Conservation (phyloP, 441 rosid species). For the Hypseocharis bilobata region DNA sequence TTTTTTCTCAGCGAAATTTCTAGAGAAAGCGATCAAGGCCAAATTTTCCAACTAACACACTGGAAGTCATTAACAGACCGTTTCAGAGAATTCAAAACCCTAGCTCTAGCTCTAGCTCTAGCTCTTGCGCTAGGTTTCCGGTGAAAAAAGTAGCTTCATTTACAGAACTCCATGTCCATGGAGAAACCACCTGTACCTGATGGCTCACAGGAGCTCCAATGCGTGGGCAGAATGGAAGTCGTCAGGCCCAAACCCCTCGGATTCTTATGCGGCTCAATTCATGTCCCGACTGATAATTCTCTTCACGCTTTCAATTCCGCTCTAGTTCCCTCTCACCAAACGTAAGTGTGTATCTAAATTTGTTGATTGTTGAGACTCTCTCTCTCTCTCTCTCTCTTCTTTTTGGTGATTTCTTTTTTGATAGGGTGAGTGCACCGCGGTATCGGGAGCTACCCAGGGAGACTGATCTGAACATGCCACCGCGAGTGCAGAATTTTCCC, state of each 20-base stretch:
- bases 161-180: neutral
- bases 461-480: constrained; percentile 75
- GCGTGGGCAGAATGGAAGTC: constrained; percentile 71
- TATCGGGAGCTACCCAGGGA: constrained; percentile 66
- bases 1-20: constrained; percentile 1
- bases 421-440: constrained; percentile 62
- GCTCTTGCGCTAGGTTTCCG: neutral
- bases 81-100: neutral
- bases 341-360: constrained; percentile 25
- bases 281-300: constrained; percentile 67
- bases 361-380: neutral
- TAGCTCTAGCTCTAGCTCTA: neutral
- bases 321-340: constrained; percentile 56
- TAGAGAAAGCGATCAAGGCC: neutral
- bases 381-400: neutral
- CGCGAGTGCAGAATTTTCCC: constrained; percentile 43
- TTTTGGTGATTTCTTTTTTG: neutral
- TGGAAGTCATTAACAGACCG: neutral
- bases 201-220: constrained; percentile 51
- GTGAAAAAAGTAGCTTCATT: neutral
- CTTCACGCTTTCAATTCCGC: constrained; percentile 56
- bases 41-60: neutral
- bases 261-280: constrained; percentile 83
- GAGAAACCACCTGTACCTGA: constrained; percentile 34
- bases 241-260: constrained; percentile 56